A percentile compares a stretch with the other conserved stretches of the same genome.
Evolutionary conservation across 2,329 filamentous ascomycete genomes (phyloP).

Genomic region (Paramyrothecium roridum): DNA sequence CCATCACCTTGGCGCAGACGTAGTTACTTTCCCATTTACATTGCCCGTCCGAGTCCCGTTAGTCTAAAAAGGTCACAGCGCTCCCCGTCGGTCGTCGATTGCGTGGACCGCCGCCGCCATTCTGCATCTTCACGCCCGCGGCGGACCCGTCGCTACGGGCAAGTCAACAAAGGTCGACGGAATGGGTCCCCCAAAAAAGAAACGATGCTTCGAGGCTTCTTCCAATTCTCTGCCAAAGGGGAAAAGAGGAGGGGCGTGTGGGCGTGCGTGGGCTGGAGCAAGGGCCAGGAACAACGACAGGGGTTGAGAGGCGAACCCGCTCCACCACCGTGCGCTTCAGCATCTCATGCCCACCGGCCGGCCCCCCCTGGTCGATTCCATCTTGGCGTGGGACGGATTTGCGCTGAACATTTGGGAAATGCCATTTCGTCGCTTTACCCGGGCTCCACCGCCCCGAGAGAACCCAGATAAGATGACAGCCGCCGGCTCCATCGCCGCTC

Average conservation of each 20-base stretch:
- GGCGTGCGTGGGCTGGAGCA: not conserved
- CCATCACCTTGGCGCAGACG: too few relatives aligned
- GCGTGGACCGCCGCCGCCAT: too few relatives aligned
- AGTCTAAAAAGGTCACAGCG: not conserved
- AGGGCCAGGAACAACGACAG: not conserved
- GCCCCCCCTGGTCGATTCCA: not conserved
- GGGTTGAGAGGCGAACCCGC: not conserved
- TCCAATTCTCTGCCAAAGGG: not conserved
- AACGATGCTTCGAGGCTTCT: not conserved
- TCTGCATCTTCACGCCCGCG: too few relatives aligned
- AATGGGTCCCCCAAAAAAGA: not conserved
- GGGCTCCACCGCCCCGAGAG: not conserved
- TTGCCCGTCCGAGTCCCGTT: not conserved
- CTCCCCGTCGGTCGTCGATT: not conserved
- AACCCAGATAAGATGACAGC: not conserved
- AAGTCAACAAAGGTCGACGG: too few relatives aligned
- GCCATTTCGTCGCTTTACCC: not conserved
- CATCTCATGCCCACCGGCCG: not conserved
- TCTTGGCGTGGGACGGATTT: not conserved
- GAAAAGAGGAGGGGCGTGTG: not conserved
- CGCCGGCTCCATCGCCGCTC: not conserved
- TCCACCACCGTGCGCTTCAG: not conserved
- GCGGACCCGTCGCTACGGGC: too few relatives aligned
- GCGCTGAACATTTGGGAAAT: not conserved
- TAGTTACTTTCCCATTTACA: too few relatives aligned